Base-by-base conservation (phyloP, 2,329 filamentous ascomycete genomes). In the Neocatenulostroma microsporum region DNA sequence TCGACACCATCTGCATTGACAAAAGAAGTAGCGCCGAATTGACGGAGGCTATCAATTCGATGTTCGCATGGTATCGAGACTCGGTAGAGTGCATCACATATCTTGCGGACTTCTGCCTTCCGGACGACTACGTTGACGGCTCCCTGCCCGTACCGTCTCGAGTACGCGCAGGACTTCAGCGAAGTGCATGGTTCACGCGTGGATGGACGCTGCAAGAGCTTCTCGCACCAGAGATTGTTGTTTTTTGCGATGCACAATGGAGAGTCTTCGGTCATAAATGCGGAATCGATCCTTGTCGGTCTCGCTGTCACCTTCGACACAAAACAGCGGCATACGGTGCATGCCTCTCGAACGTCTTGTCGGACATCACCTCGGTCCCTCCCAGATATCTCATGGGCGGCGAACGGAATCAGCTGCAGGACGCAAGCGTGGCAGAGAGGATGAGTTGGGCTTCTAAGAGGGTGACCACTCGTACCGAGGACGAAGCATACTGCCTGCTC, bases 201-300 rank as follows among this genome's bases (percentile, higher is more conserved):
- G n/a, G n/a, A n/a, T n/a, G 49, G 49, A 52, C 49, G 4, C 34
- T 52, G 14, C 49, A 50, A 36, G 49, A 52, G 23, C 40, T 51
- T 5, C 40, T 52, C 9, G 49, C 48, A 5, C 49, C 49, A 1
- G 15, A 15, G 4, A 24, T 34, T 4, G 37, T 47, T 1, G 21
- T 30, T 4, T 51, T 52, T 33, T 51, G 44, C 38, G 34, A 43
- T 27, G 21, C n/a, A 6, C 8, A 20, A 8, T 46, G 41, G 44
- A n/a, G 21, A 21, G 11, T 41, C n/a, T 5, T 41, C 10, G 30
- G 30, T 12, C 30, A 32, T 18, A 32, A 32, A 14, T 30, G 19
- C 19, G 29, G n/a, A n/a, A n/a, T 21, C 20, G 6, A 5, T 4
- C 4, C 17, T 11, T 4, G 8, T 7, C 11, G 23, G 7, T 12